Evolutionary conservation across 441 rosid species (phyloP).

Genomic region (Macaranga tanarius): DNA sequence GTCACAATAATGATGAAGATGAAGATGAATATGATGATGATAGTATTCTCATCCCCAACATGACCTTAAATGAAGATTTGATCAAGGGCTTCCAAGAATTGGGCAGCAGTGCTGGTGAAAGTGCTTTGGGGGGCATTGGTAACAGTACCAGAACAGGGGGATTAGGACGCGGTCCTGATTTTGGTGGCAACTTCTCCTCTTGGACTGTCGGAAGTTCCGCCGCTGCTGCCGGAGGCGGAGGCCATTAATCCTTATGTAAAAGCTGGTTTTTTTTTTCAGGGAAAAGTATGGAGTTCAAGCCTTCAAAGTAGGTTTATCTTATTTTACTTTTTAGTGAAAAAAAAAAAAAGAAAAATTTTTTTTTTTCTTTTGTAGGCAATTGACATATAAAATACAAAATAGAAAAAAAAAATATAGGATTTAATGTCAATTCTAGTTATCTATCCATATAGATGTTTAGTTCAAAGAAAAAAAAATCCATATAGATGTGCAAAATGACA

Average conservation of each 20-base stretch:
- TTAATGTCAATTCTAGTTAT: background rate
- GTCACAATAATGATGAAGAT: background rate
- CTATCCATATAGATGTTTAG: slow-evolving; percentile 1
- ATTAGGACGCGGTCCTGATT: slow-evolving; percentile 18
- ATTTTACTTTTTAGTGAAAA: background rate
- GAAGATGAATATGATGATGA: slow-evolving; percentile 35
- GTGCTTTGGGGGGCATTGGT: background rate
- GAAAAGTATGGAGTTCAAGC: background rate
- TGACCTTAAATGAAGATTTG: slow-evolving; percentile 50
- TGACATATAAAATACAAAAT: background rate
- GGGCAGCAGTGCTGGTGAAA: slow-evolving; percentile 22
- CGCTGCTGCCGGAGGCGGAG: slow-evolving; percentile 25
- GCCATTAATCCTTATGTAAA: background rate
- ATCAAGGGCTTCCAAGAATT: slow-evolving; percentile 41
- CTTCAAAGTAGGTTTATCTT: background rate
- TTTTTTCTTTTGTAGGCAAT: background rate
- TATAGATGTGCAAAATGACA: too few species aligned
- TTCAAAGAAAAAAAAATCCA: background rate
- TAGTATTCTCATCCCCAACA: slow-evolving; percentile 54
- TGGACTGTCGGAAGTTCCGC: slow-evolving; percentile 24
- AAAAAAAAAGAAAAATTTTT: too few species aligned
- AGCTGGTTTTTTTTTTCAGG: background rate
- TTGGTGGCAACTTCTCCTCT: slow-evolving; percentile 22
- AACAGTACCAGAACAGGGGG: slow-evolving; percentile 9
- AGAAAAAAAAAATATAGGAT: background rate